Base-by-base conservation (phyloP, 768 basidiomycete genomes). In the Lactifluus echinatus region DNA sequence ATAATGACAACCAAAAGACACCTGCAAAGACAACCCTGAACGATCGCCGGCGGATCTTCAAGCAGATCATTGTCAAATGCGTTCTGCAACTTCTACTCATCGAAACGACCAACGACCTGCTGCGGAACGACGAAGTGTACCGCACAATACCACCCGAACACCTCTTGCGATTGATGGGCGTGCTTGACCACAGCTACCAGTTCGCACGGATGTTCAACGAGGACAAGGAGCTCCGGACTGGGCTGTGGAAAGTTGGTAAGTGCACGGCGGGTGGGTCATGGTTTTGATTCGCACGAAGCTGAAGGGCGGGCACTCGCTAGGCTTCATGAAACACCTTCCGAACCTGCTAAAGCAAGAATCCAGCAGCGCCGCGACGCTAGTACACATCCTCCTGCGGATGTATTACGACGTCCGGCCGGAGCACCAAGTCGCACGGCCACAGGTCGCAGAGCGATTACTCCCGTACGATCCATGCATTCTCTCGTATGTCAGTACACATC, bases 61-160 rank as follows among this genome's bases (percentile, higher is more conserved):
- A 93, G 68, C 96, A 98, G 70, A 98, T 99, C 72, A 98, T 99
- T 60, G 93, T 97, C 63, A 98, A 98, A 87, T 99, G 96, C 70
- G 96, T 99, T 21, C 80, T 99, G 29, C 96, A 99, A 66, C 74
- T 99, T 21, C 77, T 98, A 53, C 79, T 99, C 36, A 98, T 99
- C 62, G 96, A 99, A 73, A 98, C 91, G 7, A 95, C 94, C 2
- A 93, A 93, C 66, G 96, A 98, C 63, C 76, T 99, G 23, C 78
- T 99, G 31, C 89, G 93, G 58, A 97, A 95, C 66, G 79, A 91
- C 57, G 83, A 87, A 39, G 89, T 99, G 45, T 98, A 98, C 73
- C 79, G 76, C 45, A 91, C 87, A 3, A 98, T 98, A 64, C 96
- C 96, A 36, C 91, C 96, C 0, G 87, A 92, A 60, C 93, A 97